Evolutionary conservation across 2,329 filamentous ascomycete species (phyloP).

Genomic region (Dothideomycetidae sp.): DNA sequence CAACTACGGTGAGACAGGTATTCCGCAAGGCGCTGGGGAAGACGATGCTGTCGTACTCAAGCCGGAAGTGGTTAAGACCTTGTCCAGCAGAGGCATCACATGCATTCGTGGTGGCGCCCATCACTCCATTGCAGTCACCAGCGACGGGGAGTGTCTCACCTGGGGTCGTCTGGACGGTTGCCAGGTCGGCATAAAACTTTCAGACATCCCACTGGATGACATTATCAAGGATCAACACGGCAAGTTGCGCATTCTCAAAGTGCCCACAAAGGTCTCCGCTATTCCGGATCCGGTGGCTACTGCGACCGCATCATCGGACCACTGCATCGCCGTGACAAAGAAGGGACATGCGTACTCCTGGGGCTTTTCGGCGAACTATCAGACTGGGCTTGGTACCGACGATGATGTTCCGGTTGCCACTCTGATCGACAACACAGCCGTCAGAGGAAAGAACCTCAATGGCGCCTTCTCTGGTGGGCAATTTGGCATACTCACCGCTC

Average conservation of each 20-base stretch:
- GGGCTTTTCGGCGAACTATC: slow-evolving; percentile 70
- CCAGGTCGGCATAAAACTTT: slow-evolving; percentile 36
- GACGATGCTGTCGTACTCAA: slow-evolving; percentile 59
- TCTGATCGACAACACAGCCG: slow-evolving; percentile 69
- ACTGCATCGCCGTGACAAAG: slow-evolving; percentile 54
- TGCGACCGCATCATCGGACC: slow-evolving; percentile 48
- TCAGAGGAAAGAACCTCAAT: slow-evolving; percentile 57
- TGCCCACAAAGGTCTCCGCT: slow-evolving; percentile 45
- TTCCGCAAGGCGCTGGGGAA: slow-evolving; percentile 47
- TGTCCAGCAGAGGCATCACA: slow-evolving; percentile 49
- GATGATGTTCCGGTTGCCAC: slow-evolving; percentile 70
- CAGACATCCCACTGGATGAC: slow-evolving; percentile 42
- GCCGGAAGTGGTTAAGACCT: slow-evolving; percentile 50
- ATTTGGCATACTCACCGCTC: slow-evolving; percentile 43
- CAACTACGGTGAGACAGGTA: slow-evolving; percentile 69
- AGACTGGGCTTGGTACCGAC: slow-evolving; percentile 62
- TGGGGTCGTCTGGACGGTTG: slow-evolving; percentile 48
- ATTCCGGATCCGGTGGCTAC: slow-evolving; percentile 32
- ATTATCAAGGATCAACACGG: slow-evolving; percentile 50
- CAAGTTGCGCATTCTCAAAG: slow-evolving; percentile 55
- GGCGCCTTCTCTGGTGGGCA: slow-evolving; percentile 83
- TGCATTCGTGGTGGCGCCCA: slow-evolving; percentile 60
- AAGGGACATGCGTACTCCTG: slow-evolving; percentile 61
- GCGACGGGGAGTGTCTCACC: slow-evolving; percentile 40
- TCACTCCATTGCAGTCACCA: slow-evolving; percentile 50